Evolutionary conservation across 768 basidiomycete genomes (phyloP).

Genomic region (Lactarius indigo): DNA sequence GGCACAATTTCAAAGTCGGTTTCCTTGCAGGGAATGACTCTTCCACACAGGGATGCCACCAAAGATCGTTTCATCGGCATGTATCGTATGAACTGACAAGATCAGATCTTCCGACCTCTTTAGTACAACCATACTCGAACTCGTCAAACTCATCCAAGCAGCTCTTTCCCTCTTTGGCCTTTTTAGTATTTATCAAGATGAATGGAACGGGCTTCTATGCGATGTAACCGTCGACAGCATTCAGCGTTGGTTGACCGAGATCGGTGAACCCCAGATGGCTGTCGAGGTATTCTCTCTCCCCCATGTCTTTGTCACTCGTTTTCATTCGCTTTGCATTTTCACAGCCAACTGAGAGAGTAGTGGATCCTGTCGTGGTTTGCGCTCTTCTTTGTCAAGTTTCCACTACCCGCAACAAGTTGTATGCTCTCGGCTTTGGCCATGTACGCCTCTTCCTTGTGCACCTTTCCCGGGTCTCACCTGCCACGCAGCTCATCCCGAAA

Average conservation of each 20-base stretch:
- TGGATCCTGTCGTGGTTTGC: constrained; percentile 69
- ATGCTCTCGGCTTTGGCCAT: constrained; percentile 47
- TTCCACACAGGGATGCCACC: constrained; percentile 58
- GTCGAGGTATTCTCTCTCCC: constrained; percentile 47
- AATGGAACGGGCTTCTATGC: constrained; percentile 66
- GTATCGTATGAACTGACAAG: constrained; percentile 56
- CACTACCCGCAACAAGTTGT: constrained; percentile 64
- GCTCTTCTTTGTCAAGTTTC: constrained; percentile 69
- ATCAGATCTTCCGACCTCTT: constrained; percentile 41
- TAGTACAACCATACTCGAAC: constrained; percentile 64
- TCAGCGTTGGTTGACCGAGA: constrained; percentile 58
- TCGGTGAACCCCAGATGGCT: constrained; percentile 58
- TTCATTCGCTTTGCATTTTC: neutral
- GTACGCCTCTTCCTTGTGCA: constrained; percentile 29
- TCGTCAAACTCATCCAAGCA: constrained; percentile 72
- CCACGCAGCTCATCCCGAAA: constrained; percentile 47
- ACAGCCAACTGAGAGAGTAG: constrained; percentile 67
- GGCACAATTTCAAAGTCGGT: constrained; percentile 21
- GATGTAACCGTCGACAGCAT: constrained; percentile 74
- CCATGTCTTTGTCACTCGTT: neutral
- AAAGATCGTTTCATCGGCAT: constrained; percentile 75
- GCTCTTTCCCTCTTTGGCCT: constrained; percentile 69
- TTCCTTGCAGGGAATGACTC: constrained; percentile 1
- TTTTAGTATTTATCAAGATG: constrained; percentile 41
- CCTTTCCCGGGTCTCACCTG: neutral